Conservation (phyloP, 2,329 filamentous ascomycete genomes). For the Fusarium avenaceum region DNA sequence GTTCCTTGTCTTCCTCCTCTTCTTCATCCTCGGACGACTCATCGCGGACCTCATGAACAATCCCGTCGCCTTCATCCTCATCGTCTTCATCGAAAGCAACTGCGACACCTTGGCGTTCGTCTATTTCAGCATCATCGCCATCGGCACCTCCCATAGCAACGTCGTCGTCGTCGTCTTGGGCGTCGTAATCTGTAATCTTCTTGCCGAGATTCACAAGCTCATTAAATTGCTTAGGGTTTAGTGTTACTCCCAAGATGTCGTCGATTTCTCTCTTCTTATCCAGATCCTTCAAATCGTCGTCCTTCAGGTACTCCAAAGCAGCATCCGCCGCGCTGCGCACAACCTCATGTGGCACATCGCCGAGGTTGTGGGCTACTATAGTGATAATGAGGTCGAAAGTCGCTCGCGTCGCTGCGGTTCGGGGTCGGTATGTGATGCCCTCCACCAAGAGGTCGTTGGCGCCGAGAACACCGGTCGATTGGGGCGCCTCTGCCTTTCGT, state of each 20-base stretch:
- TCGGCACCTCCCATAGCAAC: slow-evolving; percentile 77
- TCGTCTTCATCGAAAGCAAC: slow-evolving; percentile 96
- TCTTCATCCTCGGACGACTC: slow-evolving; percentile 87
- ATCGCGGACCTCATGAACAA: slow-evolving; percentile 89
- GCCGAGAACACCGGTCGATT: slow-evolving; percentile 82
- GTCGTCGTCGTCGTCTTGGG: slow-evolving; percentile 93
- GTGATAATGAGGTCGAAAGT: slow-evolving; percentile 96
- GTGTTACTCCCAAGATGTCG: slow-evolving; percentile 85
- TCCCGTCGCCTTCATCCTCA: slow-evolving; percentile 83
- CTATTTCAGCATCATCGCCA: slow-evolving; percentile 80
- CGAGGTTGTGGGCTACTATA: slow-evolving; percentile 87
- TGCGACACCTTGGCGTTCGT: slow-evolving; percentile 95
- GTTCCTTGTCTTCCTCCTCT: slow-evolving; percentile 68
- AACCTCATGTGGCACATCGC: slow-evolving; percentile 92
- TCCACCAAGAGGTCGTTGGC: slow-evolving; percentile 90
- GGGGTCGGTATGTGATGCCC: slow-evolving; percentile 90
- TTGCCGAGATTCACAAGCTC: slow-evolving; percentile 96
- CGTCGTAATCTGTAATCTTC: slow-evolving; percentile 98
- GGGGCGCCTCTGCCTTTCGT: slow-evolving; percentile 79
- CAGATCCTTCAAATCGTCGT: slow-evolving; percentile 95
- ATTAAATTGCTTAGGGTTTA: slow-evolving; percentile 94
- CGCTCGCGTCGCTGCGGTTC: slow-evolving; percentile 89
- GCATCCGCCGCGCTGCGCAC: slow-evolving; percentile 95
- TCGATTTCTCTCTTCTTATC: slow-evolving; percentile 99
- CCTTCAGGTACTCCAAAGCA: slow-evolving; percentile 90